Percentiles rank a stretch among this genome's conserved stretches.
Evolutionary conservation across 192 early-diverging fungal genomes (phyloP).

Genomic region (Dispira simplex): DNA sequence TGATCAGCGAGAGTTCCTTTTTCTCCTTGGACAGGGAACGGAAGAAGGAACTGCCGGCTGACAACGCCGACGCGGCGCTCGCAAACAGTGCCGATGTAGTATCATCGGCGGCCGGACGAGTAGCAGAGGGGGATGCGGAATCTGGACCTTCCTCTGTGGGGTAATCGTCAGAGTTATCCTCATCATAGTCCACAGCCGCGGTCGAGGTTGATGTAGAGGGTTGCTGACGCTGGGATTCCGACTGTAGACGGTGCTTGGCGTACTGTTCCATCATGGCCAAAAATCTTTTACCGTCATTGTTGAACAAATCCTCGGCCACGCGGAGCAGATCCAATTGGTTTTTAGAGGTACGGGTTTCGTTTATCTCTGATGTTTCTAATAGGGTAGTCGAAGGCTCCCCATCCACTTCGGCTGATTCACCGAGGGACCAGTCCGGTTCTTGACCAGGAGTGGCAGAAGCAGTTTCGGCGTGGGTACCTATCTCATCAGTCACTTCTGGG

Average conservation of each 20-base stretch:
- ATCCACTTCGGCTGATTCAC: not conserved
- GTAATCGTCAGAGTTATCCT: too few relatives aligned
- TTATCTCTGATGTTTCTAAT: too few relatives aligned
- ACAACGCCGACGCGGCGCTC: too few relatives aligned
- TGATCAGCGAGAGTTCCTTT: too few relatives aligned
- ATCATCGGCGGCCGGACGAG: too few relatives aligned
- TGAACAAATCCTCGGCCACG: conserved; percentile 78
- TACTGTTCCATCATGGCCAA: conserved; percentile 82
- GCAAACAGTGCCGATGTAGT: too few relatives aligned
- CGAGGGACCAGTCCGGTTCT: not conserved
- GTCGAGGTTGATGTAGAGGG: too few relatives aligned
- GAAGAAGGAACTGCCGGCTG: too few relatives aligned
- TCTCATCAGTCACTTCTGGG: not conserved
- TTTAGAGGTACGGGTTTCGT: not conserved
- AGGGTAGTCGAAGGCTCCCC: not conserved
- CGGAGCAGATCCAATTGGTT: not conserved
- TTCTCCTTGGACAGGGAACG: too few relatives aligned
- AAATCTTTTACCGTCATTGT: conserved; percentile 81
- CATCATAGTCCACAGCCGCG: too few relatives aligned
- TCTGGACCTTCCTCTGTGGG: too few relatives aligned
- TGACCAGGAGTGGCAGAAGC: not conserved
- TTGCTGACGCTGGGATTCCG: conserved; percentile 13
- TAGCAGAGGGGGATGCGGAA: too few relatives aligned
- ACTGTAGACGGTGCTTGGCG: conserved; percentile 62
- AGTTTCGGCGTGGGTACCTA: not conserved